Conservation (phyloP, 2,329 filamentous ascomycete species). For the Colletotrichum lupini region DNA sequence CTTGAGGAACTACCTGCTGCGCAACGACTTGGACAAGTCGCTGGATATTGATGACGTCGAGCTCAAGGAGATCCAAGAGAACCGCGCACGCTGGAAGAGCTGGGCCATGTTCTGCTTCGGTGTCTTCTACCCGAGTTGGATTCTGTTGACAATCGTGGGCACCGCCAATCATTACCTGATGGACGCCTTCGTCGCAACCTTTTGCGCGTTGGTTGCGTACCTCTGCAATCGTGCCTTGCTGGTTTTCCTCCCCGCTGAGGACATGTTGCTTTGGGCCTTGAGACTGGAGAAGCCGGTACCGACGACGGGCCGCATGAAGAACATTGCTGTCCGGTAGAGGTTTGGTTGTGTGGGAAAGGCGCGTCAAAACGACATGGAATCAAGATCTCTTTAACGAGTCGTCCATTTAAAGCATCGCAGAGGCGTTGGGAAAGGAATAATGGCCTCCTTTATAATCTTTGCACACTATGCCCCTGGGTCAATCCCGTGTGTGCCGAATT, state of each 20-base stretch:
- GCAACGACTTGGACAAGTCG: slow-evolving; percentile 32
- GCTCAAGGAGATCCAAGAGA: slow-evolving; percentile 35
- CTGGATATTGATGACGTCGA: slow-evolving; percentile 35
- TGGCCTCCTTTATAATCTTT: neutral
- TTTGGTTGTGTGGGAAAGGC: neutral
- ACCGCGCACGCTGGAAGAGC: slow-evolving; percentile 43
- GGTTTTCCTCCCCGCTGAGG: slow-evolving; percentile 71
- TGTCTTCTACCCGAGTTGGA: slow-evolving; percentile 62
- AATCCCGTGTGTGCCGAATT: neutral
- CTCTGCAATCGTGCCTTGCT: slow-evolving; percentile 61
- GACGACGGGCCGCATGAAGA: slow-evolving; percentile 51
- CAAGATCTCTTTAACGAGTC: neutral
- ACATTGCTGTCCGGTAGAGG: slow-evolving; percentile 29
- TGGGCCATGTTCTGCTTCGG: slow-evolving; percentile 51
- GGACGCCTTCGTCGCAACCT: slow-evolving; percentile 72
- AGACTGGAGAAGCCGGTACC: slow-evolving; percentile 73
- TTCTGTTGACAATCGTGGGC: slow-evolving; percentile 67
- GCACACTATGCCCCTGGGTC: neutral
- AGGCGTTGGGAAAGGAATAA: slow-evolving; percentile 27
- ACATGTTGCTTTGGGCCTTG: slow-evolving; percentile 71
- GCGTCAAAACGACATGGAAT: slow-evolving; percentile 11
- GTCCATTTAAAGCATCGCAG: slow-evolving; percentile 26
- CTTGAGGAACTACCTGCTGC: slow-evolving; percentile 38
- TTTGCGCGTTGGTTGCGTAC: slow-evolving; percentile 72
- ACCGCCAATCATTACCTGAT: slow-evolving; percentile 74